Conservation (phyloP, 2,329 filamentous ascomycete genomes). For the Sporothrix dimorphospora region DNA sequence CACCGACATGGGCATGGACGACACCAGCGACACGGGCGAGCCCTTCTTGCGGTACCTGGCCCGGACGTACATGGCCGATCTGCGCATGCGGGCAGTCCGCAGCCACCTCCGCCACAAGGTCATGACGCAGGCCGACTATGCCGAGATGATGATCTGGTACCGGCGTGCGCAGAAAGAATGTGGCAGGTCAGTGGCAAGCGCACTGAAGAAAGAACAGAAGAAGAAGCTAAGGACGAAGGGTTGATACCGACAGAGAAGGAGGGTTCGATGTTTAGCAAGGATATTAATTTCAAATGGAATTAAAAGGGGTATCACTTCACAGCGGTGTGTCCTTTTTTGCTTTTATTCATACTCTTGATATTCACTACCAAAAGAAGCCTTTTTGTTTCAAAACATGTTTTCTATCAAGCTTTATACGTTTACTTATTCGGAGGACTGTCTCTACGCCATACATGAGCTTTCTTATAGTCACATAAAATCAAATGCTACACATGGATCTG, state of each 20-base stretch:
- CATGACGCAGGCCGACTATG: neutral
- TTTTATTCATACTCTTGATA: neutral
- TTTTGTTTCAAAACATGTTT: neutral
- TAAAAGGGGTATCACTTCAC: neutral
- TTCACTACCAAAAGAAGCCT: neutral
- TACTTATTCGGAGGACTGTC: no score
- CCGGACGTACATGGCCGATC: constrained; percentile 9
- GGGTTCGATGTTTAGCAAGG: neutral
- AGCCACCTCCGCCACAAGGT: neutral
- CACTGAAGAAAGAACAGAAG: neutral
- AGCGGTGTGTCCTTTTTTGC: neutral
- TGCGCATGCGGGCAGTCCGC: neutral
- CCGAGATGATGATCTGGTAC: constrained; percentile 11
- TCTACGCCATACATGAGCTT: no score
- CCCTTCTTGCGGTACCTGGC: constrained; percentile 18
- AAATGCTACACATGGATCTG: no score
- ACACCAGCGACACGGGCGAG: neutral
- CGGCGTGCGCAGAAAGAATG: neutral
- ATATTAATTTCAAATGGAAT: neutral
- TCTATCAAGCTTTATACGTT: no score
- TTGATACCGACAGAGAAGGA: neutral
- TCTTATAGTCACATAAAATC: no score
- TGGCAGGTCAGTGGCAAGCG: neutral
- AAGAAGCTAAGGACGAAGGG: neutral
- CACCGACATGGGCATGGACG: neutral